Conservation (phyloP, 2,329 filamentous ascomycete genomes). For the Paraphaeosphaeria minitans region DNA sequence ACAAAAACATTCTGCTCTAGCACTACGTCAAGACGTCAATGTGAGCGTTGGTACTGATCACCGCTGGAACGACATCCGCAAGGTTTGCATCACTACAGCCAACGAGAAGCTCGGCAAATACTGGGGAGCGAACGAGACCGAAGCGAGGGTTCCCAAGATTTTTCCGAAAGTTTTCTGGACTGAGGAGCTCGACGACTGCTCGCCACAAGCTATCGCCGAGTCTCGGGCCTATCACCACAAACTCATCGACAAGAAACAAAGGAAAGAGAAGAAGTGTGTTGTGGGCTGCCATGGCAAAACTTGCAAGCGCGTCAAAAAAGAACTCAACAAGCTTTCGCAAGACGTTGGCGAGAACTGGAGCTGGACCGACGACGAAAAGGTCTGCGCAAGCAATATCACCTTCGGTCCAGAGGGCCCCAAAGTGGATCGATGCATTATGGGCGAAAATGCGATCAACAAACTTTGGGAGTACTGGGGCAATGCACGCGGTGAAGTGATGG, state of each 20-base stretch:
- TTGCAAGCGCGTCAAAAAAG: conserved; percentile 8
- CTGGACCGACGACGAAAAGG: conserved; percentile 6
- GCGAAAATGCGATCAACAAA: neutral
- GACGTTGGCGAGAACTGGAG: conserved; percentile 1
- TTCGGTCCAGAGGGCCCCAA: neutral
- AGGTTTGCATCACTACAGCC: conserved; percentile 5
- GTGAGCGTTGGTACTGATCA: neutral
- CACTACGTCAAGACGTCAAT: neutral
- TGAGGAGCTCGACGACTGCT: conserved; percentile 1
- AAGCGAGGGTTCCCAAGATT: neutral
- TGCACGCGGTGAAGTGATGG: neutral
- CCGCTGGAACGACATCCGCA: conserved; percentile 5
- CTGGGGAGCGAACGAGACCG: conserved; percentile 1
- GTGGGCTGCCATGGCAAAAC: neutral
- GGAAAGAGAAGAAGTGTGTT: neutral
- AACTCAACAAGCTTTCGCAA: conserved; percentile 4
- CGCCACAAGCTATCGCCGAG: neutral
- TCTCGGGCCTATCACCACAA: conserved; percentile 1
- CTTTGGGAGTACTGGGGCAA: neutral
- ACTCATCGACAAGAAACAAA: conserved; percentile 1
- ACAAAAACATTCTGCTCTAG: neutral
- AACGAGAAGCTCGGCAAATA: conserved; percentile 9
- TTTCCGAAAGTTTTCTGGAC: conserved; percentile 1
- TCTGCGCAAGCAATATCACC: neutral
- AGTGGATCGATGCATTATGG: neutral